Evolutionary conservation across 2,329 filamentous ascomycete species (phyloP).

Genomic region (Pseudogymnoascus sp.): DNA sequence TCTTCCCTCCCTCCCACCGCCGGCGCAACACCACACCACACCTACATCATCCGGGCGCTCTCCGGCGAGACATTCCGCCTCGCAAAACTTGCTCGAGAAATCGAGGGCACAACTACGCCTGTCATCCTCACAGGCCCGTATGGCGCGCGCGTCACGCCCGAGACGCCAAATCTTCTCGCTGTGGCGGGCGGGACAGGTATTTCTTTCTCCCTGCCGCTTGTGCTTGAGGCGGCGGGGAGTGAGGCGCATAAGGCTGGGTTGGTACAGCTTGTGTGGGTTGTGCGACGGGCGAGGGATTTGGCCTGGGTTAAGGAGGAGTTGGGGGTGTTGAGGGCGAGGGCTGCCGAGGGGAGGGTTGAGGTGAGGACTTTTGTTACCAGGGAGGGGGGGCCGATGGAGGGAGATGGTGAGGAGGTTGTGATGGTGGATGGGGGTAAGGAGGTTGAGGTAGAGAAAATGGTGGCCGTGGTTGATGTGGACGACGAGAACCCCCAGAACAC

Average conservation of each 20-base stretch:
- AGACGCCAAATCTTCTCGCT: constrained; percentile 41
- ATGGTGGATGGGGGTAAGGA: neutral
- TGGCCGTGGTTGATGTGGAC: constrained; percentile 17
- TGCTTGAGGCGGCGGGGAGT: constrained; percentile 29
- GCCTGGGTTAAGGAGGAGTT: constrained; percentile 51
- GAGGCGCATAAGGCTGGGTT: constrained; percentile 16
- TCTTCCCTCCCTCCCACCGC: constrained; percentile 58
- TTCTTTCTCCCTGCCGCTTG: constrained; percentile 47
- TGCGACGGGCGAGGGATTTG: constrained; percentile 47
- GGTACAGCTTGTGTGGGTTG: constrained; percentile 59
- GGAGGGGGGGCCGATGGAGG: neutral
- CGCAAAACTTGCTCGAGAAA: constrained; percentile 34
- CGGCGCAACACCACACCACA: constrained; percentile 34
- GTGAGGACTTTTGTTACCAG: neutral
- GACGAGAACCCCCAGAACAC: constrained; percentile 18
- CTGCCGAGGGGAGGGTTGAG: neutral
- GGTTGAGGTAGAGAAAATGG: constrained; percentile 23
- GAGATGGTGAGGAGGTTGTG: neutral
- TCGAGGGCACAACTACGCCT: constrained; percentile 35
- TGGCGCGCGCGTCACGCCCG: constrained; percentile 43
- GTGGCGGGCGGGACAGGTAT: constrained; percentile 53
- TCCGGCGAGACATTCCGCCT: constrained; percentile 53
- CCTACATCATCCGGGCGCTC: constrained; percentile 52
- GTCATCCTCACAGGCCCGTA: constrained; percentile 59
- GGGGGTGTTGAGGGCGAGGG: neutral